Evolutionary conservation across 495 filamentous ascomycete genomes (phyloP), one percentile per base, ranked within the genome.

Genomic region (Massariosphaeria phaeospora): DNA sequence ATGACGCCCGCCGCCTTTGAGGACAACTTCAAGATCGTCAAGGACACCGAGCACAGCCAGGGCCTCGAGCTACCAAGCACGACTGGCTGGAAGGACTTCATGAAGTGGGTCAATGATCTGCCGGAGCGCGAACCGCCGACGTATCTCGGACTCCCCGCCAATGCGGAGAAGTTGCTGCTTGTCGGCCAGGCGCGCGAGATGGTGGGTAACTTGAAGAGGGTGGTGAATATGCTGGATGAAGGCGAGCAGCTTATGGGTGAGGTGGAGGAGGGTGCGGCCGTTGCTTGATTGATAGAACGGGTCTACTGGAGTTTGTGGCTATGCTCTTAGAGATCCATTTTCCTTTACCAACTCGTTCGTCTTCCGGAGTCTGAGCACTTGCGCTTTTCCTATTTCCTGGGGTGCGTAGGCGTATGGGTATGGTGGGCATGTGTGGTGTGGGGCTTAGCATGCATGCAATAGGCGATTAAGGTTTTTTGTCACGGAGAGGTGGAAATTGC

Each of bases 121-220:
- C 93, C 93, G 11, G 93, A 99, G 76, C 79, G 93, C 63, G 93
- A 99, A 67, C 93, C 93, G 38, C 93, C 93, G 0, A 96, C 90
- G 6, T 99, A 96, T 67, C 75, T 99, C n/a, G 94, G 93, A 23
- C 70, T 99, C 52, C 94, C 93, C 31, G 88, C 90, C 20, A 96
- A 97, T 66, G 94, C 93, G 41, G 93, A 99, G 80, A 97, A 97
- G 72, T 64, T 99, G 67, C 69, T 99, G 64, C 71, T 99, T 36
- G 88, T 96, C 29, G 91, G 88, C 12, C 84, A 96, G 66, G 93
- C 91, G 34, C 78, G 77, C 58, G 87, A 84, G 65, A 82, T 96
- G 82, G 84, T 96, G 59, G 77, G 77, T 55, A 91, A 96, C 72
- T 61, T 97, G 67, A 82, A 81, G 59, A 84, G 83, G 64, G 83